Base-by-base conservation (phyloP, 1,139 yeast genomes). In the Arxiozyma bovina region DNA sequence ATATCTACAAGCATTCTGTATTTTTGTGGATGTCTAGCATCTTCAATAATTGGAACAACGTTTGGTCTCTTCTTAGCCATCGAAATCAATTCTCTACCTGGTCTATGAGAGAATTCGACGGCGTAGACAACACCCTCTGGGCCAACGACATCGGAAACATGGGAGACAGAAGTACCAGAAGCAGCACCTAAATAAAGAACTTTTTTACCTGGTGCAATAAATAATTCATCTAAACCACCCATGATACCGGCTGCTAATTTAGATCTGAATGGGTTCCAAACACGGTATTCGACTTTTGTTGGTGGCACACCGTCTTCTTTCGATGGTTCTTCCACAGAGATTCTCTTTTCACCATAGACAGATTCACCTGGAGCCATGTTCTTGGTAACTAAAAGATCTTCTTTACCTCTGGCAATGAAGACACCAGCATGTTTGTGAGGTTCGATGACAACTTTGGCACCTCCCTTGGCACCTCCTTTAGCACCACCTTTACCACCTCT, bases 61-160 rank as follows among this genome's bases (percentile, higher is more conserved):
- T 93, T 93, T 63, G 99, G 98, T 83, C 99, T 88, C 94, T 93
- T 93, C 83, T 93, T 93, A 73, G 99, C 99, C 99, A 93, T 93
- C 70, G 96, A 89, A 71, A 94, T 91, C 76, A 93, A 83, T 76
- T 93, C 99, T 81, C 99, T 87, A 73, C 99, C 99, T 69, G 98
- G 96, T 81, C 99, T 87, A 81, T 93, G 99, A 60, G 98, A 90
- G 79, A 93, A 93, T 77, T 93, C 99, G 66, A 93, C 99, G 56
- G 99, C 99, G 74, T 93, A 94, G 57, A 93, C 99, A 69, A 89
- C 79, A 74, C 99, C 99, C 77, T 90, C 97, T 73, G 99, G 98
- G 61, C 99, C 99, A 63, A 93, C 99, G 63, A 93, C 85, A 74
- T 93, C 99, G 63, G 99, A 81, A 71, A 93, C 99, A 76, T 94